Conservation (phyloP, 2,329 filamentous ascomycete species). For the Scolecobasidium constrictum region DNA sequence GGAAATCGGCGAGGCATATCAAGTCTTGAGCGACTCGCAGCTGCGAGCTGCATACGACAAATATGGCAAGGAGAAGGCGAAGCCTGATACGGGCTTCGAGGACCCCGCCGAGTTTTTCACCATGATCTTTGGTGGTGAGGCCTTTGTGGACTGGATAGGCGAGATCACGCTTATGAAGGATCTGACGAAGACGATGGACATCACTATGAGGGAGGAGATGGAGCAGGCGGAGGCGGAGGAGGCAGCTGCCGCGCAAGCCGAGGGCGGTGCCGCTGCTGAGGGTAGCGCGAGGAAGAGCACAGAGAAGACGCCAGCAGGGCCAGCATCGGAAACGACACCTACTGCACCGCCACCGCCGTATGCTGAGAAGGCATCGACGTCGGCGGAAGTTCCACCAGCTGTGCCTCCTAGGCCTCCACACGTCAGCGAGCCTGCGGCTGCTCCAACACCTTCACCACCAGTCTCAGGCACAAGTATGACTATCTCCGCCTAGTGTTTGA, state of each 20-base stretch:
- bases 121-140: slow-evolving; percentile 95
- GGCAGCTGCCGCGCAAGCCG: slow-evolving; percentile 20
- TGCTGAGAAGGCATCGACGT: slow-evolving; percentile 11
- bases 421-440: background rate
- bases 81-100: slow-evolving; percentile 82
- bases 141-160: slow-evolving; percentile 91
- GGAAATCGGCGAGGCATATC: slow-evolving; percentile 62
- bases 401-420: background rate
- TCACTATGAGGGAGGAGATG: slow-evolving; percentile 73
- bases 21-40: slow-evolving; percentile 78
- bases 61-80: slow-evolving; percentile 88
- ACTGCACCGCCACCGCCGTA: slow-evolving; percentile 14
- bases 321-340: slow-evolving; percentile 12
- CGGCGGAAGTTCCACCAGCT: background rate
- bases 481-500: background rate
- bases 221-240: slow-evolving; percentile 63
- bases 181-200: slow-evolving; percentile 95
- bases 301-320: slow-evolving; percentile 39
- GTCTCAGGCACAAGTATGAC: slow-evolving; percentile 13
- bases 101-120: slow-evolving; percentile 97
- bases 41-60: slow-evolving; percentile 92
- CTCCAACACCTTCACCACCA: slow-evolving; percentile 7
- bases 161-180: slow-evolving; percentile 99
- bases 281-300: slow-evolving; percentile 33
- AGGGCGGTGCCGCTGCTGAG: background rate